Base-by-base conservation (phyloP, 140 eudicot species). In the Erigeron philadelphicus region DNA sequence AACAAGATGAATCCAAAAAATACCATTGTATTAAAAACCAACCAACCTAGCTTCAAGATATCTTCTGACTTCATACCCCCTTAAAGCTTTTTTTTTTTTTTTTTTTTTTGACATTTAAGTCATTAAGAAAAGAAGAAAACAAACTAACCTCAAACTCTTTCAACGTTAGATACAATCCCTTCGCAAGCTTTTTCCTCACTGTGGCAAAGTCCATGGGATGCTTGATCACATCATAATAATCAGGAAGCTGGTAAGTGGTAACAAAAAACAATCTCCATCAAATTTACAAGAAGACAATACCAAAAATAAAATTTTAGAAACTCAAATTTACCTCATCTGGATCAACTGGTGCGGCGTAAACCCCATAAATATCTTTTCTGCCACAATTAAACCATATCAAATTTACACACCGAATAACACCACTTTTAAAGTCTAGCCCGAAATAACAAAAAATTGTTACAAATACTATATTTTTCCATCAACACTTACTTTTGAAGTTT, bases 361-460 rank as follows among this genome's bases (percentile, higher is more conserved):
- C 99, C 54, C 97, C 99, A 73, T 94, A 94, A 48, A 82, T 87
- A 69, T 94, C 99, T 77, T 94, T 94, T 90, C 99, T 94, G 99
- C 77, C 84, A 87, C 67, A 77, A 43, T 41, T 19, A 76, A 77
- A 74, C 66, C 71, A 81, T 55, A 57, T 1, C 50, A 40, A 38
- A 72, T 25, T 57, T 64, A 64, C 81, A 73, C 13, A 43, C 7
- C 8, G 43, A 31, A 52, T 7, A 58, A 82, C 4, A 56, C 25
- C 44, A 25, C 9, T 31, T 31, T 31, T 31, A 31, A 2, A 31
- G 38, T 31, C 38, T 31, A 31, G 38, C 38, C 38, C 38, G 4
- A 31, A 31, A 31, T 31, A 31, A 31, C 38, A 31, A 31, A 31
- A 1, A 31, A 25, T n/a, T 31, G n/a, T 23, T 38, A 53, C 43